Evolutionary conservation across 176 grass and related monocot genomes (phyloP).

Genomic region (Raddia guianensis): DNA sequence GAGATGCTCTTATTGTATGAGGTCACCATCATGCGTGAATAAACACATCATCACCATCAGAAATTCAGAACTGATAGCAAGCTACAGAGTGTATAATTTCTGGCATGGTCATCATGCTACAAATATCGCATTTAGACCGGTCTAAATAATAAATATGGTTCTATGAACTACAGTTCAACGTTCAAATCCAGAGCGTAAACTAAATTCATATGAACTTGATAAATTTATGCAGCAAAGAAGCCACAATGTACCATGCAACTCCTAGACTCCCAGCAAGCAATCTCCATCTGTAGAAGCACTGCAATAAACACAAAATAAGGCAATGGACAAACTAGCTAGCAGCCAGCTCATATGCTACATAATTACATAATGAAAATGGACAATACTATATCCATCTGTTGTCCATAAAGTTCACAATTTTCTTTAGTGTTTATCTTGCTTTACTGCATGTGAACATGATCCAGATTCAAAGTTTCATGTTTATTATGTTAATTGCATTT

Average conservation of each 20-base stretch:
- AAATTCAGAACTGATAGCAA: constrained; percentile 2
- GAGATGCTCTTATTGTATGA: not conserved
- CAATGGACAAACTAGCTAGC: constrained; percentile 18
- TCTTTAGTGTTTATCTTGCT: not conserved
- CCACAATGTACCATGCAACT: not conserved
- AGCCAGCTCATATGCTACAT: constrained; percentile 4
- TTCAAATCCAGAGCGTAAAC: constrained; percentile 21
- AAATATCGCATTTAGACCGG: constrained; percentile 18
- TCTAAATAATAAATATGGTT: constrained; percentile 2
- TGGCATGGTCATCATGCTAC: constrained; percentile 21
- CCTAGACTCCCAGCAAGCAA: not conserved
- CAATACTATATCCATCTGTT: not conserved
- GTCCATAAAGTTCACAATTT: not conserved
- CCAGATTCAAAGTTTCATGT: not conserved
- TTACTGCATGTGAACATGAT: not conserved
- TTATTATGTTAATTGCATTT: not conserved
- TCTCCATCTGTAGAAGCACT: constrained; percentile 19
- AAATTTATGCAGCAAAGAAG: constrained; percentile 3
- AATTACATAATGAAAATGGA: not conserved
- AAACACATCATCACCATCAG: not conserved
- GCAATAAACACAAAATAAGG: constrained; percentile 35
- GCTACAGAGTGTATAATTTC: not conserved
- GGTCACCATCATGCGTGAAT: not conserved
- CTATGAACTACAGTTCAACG: constrained; percentile 16
- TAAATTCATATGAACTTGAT: not conserved